Base-by-base conservation (phyloP, 1,284 basidiomycete species). In the Heimioporus punctisporus region DNA sequence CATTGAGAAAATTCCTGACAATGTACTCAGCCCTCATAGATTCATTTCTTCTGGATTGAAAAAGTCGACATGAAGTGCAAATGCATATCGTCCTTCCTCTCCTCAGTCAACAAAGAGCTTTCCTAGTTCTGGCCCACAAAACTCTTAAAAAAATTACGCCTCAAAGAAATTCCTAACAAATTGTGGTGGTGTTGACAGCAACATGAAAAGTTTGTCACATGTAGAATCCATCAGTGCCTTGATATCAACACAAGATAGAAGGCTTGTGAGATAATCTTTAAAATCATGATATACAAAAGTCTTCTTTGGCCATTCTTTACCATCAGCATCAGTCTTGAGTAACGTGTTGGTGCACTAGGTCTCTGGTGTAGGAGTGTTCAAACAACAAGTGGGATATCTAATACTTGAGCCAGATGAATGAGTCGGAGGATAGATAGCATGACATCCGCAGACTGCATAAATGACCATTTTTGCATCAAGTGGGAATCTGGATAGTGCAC, bases 101-200 rank as follows among this genome's bases (percentile, higher is more conserved):
- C 57, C 56, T 8, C 41, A 11, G 12, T 58, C 24, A 3, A 58
- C 5, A 7, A 58, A 59, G 0, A 59, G 45, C 14, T 44, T 58
- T 0, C 28, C 28, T 6, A 34, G 41, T 2, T 46, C 24, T 1
- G 37, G 57, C 3, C 60, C 50, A 15, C 0, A 0, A 17, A 61
- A 60, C 17, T 47, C 26, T 4, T 1, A 10, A 2, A 62, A 44
- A 15, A 62, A 63, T n/a, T 41, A 23, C 2, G 51, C 61, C 2
- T 57, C 26, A 4, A 63, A 63, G 6, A 21, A 8, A 31, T 50
- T n/a, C 15, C 48, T 60, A 46, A 62, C 2, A 23, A 55, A 50
- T 4, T 7, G 5, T 5, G 43, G 24, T 14, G 15, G 43, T 12
- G 30, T 28, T 2, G 30, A 21, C 1, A 11, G 23, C 8, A 45